Evolutionary conservation across 108 stramenopile species (phyloP), one percentile per base, ranked within the genome.

Genomic region (Fragilaria radians): DNA sequence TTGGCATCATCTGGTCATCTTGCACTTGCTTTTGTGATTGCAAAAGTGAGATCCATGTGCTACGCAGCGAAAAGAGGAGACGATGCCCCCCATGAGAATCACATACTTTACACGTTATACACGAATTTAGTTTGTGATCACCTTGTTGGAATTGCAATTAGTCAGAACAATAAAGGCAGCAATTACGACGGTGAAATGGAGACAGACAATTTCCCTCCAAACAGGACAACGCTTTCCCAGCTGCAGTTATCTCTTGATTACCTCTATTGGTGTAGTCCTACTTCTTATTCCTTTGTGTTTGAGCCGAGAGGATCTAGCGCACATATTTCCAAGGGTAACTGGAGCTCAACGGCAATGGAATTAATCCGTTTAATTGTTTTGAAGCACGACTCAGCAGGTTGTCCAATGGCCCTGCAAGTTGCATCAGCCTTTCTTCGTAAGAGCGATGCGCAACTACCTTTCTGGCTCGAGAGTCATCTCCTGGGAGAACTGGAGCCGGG

Each of bases 401-500:
- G 28, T 9, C 74, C 74, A n/a, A 46, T 89, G 29, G 86, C 76
- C 25, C 33, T 80, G 18, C 73, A 77, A 49, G 86, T 93, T 31
- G 91, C 91, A 54, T 22, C 50, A 68, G 25, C 65, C 79, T 1
- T 62, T 93, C 28, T 63, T 55, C 27, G 50, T 33, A 23, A 73
- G n/a, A n/a, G 71, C 17, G 46, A 23, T 7, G 49, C 64, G 9
- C 49, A 58, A 28, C 56, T 93, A 49, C 91, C 91, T 17, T 23
- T 57, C 3, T 93, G 92, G 92, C 72, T 93, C 33, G 87, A 76
- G 51, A 57, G 76, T 28, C 50, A 85, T 54, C 62, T 88, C 19
- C 57, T 72, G 34, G 82, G 80, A 22, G 46, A 47, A 18, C 28
- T 34, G 7, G 25, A 34, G 29, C 50, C 52, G 22, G 88, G 81